phyloP scores from a whole-genome alignment of 2,329 filamentous ascomycete genomes.

The Exophiala aquamarina region DNA sequence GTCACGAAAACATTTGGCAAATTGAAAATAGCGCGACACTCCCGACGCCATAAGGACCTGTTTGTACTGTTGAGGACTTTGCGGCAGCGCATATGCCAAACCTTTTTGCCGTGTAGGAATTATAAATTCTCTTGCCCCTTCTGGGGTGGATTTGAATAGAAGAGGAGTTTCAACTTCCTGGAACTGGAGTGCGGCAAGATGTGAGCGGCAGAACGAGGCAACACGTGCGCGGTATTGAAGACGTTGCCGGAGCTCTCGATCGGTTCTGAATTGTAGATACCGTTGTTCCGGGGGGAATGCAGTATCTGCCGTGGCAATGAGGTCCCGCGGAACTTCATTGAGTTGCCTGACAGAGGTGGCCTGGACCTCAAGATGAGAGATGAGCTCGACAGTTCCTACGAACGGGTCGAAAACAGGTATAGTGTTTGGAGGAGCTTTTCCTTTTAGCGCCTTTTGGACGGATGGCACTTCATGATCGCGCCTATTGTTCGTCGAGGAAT shows the following conservation, averaged over 20 bases:
- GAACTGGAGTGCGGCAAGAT: conserved; percentile 61
- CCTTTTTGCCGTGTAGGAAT: conserved; percentile 80
- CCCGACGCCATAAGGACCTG: conserved; percentile 95
- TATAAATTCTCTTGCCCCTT: conserved; percentile 91
- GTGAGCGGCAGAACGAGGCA: conserved; percentile 52
- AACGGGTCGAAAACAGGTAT: conserved; percentile 19
- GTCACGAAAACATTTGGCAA: conserved; percentile 92
- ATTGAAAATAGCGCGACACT: conserved; percentile 80
- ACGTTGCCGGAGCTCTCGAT: conserved; percentile 64
- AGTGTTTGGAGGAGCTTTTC: conserved; percentile 23
- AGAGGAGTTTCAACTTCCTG: conserved; percentile 87
- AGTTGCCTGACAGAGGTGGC: conserved; percentile 64
- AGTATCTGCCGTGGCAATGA: conserved; percentile 73
- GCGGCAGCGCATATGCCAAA: conserved; percentile 83
- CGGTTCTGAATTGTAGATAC: conserved; percentile 81
- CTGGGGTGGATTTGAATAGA: conserved; percentile 95
- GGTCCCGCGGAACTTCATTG: conserved; percentile 71
- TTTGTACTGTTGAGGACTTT: conserved; percentile 98
- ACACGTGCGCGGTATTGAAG: conserved; percentile 69
- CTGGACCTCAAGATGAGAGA: conserved; percentile 56
- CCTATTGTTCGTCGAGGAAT: no score
- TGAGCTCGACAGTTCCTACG: conserved; percentile 25
- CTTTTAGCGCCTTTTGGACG: no score
- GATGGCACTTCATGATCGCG: no score
- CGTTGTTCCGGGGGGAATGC: conserved; percentile 73